Percentiles rank a stretch among this genome's conserved stretches.
Evolutionary conservation across 2,329 filamentous ascomycete genomes (phyloP).

Genomic region (Aspergillus fumigatus): DNA sequence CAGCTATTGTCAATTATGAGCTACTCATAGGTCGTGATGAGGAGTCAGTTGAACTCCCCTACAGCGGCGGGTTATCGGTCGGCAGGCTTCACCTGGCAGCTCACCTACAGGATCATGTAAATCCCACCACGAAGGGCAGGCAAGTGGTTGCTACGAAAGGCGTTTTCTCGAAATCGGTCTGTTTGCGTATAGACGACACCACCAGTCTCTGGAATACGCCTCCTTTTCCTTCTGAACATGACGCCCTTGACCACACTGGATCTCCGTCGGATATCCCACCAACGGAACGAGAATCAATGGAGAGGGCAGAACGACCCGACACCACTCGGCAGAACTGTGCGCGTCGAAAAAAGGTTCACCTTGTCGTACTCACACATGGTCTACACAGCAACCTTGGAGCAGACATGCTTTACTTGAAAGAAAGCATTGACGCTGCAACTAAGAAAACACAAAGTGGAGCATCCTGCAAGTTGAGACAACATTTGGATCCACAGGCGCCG

Average conservation of each 20-base stretch:
- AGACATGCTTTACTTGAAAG: slow-evolving; percentile 96
- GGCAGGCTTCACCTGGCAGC: slow-evolving; percentile 56
- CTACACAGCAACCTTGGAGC: slow-evolving; percentile 92
- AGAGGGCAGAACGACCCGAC: slow-evolving; percentile 2
- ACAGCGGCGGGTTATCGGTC: slow-evolving; percentile 51
- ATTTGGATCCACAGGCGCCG: slow-evolving; percentile 45
- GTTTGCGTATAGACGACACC: slow-evolving; percentile 79
- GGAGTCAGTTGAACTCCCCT: slow-evolving; percentile 69
- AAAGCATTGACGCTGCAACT: slow-evolving; percentile 85
- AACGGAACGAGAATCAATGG: slow-evolving; percentile 14
- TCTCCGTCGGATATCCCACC: slow-evolving; percentile 10
- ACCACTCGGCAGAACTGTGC: slow-evolving; percentile 13
- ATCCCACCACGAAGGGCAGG: slow-evolving; percentile 51
- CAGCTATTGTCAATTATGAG: slow-evolving; percentile 84
- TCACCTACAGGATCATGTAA: slow-evolving; percentile 71
- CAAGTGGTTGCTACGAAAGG: slow-evolving; percentile 64
- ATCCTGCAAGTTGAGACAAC: slow-evolving; percentile 51
- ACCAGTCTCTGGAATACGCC: slow-evolving; percentile 91
- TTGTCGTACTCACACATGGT: slow-evolving; percentile 90
- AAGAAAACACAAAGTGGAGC: slow-evolving; percentile 52
- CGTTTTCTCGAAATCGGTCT: slow-evolving; percentile 77
- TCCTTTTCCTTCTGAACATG: slow-evolving; percentile 56
- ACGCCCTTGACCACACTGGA: slow-evolving; percentile 39
- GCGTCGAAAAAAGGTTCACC: slow-evolving; percentile 59
- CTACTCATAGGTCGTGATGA: slow-evolving; percentile 80